A percentile compares a stretch with the other conserved stretches of the same genome.
Evolutionary conservation across 108 stramenopile genomes (phyloP).

Genomic region (Nannochloropsis salina): DNA sequence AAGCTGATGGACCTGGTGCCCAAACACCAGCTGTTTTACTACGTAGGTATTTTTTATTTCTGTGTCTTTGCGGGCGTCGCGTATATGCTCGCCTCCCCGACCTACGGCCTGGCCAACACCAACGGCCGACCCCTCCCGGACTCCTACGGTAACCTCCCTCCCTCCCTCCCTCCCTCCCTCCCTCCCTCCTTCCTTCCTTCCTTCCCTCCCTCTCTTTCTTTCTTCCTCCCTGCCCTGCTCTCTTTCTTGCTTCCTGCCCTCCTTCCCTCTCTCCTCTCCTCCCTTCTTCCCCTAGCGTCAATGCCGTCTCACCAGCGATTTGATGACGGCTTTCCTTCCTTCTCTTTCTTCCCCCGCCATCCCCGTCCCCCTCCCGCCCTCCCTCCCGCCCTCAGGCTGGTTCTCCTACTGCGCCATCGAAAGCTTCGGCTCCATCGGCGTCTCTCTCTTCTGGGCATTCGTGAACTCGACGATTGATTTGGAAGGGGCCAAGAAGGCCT

Average conservation of each 20-base stretch:
- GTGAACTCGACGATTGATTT: slow-evolving; percentile 82
- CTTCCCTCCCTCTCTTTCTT: neutral
- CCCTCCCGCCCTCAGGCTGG: slow-evolving; percentile 62
- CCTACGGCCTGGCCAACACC: slow-evolving; percentile 75
- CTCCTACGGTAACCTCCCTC: neutral
- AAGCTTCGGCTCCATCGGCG: slow-evolving; percentile 91
- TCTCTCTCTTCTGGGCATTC: slow-evolving; percentile 91
- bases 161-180: slow-evolving; percentile 24
- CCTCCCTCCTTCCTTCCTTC: slow-evolving; percentile 18
- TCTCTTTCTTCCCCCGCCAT: neutral
- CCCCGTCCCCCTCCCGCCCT: neutral
- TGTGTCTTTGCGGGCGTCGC: slow-evolving; percentile 68
- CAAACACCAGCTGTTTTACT: slow-evolving; percentile 89
- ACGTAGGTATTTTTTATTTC: slow-evolving; percentile 88
- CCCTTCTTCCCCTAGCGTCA: too few species aligned
- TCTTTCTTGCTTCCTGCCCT: neutral
- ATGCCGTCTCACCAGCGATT: too few species aligned
- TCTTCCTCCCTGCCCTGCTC: neutral
- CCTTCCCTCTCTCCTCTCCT: neutral
- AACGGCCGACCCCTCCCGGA: slow-evolving; percentile 63
- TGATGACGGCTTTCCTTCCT: neutral
- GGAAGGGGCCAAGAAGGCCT: slow-evolving; percentile 84
- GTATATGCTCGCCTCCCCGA: slow-evolving; percentile 67
- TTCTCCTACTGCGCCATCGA: slow-evolving; percentile 89
- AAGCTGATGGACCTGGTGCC: slow-evolving; percentile 70